These are phyloP conservation scores for Citeromyces hawaiiensis DNA, from an alignment of 1,139 yeast species.

Conservation along the genomic window DNA sequence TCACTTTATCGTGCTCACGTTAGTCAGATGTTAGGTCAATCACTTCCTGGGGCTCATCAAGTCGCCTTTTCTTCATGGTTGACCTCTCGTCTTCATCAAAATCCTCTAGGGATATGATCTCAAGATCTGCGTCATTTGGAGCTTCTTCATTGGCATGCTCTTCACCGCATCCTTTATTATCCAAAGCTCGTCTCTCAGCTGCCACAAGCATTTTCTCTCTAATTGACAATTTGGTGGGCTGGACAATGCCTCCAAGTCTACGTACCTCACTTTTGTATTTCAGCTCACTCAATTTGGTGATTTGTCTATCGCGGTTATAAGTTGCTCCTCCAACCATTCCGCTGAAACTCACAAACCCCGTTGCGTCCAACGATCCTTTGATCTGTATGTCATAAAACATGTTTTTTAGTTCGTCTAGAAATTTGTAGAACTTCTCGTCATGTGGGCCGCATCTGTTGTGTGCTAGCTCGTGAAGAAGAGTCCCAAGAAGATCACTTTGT, in stretches of 20 bases:
- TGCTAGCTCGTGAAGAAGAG: conserved; percentile 79
- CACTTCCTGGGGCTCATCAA: neutral
- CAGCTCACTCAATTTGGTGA: conserved; percentile 23
- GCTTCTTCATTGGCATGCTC: conserved; percentile 1
- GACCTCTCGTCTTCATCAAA: neutral
- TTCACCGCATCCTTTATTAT: conserved; percentile 38
- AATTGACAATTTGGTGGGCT: conserved; percentile 15
- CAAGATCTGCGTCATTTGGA: conserved; percentile 11
- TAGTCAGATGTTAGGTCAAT: neutral
- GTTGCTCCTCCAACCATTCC: conserved; percentile 30
- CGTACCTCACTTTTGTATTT: conserved; percentile 24
- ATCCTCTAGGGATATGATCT: neutral
- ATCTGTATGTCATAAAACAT: conserved; percentile 45
- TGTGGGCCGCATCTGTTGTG: conserved; percentile 80
- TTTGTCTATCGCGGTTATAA: conserved; percentile 21
- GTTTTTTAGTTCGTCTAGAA: conserved; percentile 44
- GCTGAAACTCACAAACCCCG: conserved; percentile 36
- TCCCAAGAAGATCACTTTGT: conserved; percentile 58
- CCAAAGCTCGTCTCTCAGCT: conserved; percentile 48
- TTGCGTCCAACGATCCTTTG: conserved; percentile 24
- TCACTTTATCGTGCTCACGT: too few species aligned
- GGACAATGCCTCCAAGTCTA: conserved; percentile 9
- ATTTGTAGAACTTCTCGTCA: conserved; percentile 53
- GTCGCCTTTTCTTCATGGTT: neutral
- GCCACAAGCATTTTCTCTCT: conserved; percentile 49